phyloP scores from a whole-genome alignment of 2,329 filamentous ascomycete genomes.

The Lanzia echinophila region DNA sequence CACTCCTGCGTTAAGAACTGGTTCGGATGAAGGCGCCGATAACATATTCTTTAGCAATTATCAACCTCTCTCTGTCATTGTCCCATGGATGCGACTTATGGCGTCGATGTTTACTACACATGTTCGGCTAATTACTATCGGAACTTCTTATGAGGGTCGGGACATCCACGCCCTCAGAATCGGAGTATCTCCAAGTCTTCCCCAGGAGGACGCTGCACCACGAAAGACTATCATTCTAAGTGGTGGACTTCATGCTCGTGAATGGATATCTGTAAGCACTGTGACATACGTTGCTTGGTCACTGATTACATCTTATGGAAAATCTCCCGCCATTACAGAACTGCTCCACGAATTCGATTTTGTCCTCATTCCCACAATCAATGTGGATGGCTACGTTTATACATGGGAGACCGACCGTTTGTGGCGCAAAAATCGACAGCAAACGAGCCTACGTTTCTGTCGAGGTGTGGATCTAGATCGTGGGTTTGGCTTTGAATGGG shows the following conservation, averaged over 20 bases:
- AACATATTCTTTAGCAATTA: constrained; percentile 91
- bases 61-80: constrained; percentile 69
- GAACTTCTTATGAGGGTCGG: constrained; percentile 80
- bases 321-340: constrained; percentile 62
- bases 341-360: constrained; percentile 81
- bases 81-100: constrained; percentile 87
- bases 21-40: constrained; percentile 36
- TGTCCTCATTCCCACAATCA: constrained; percentile 79
- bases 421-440: constrained; percentile 91
- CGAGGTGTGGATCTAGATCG: constrained; percentile 85
- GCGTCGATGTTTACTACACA: constrained; percentile 84
- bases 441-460: constrained; percentile 76
- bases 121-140: constrained; percentile 67
- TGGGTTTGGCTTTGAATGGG: constrained; percentile 80
- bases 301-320: constrained; percentile 76
- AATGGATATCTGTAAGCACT: constrained; percentile 93
- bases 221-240: constrained; percentile 76
- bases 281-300: constrained; percentile 88
- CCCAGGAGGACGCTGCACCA: constrained; percentile 38
- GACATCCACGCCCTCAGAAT: constrained; percentile 78
- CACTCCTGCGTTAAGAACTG: constrained; percentile 25
- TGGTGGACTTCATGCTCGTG: constrained; percentile 84
- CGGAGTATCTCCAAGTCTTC: constrained; percentile 49
- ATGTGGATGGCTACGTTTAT: constrained; percentile 92
- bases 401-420: constrained; percentile 87